Base-by-base conservation (phyloP, 805 yeast genomes). In the Maudiozyma bulderi region DNA sequence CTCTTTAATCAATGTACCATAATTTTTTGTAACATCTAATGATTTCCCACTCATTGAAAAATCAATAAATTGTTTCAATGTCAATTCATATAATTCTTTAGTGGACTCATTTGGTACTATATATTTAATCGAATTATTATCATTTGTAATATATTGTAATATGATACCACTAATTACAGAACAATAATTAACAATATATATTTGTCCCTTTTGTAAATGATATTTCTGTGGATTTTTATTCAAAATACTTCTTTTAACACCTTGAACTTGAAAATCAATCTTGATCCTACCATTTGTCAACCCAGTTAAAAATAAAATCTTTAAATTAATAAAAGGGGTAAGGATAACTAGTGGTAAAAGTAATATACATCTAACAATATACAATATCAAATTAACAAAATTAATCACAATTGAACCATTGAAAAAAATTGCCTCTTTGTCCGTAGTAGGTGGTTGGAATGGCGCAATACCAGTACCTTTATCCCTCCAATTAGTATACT, bases 401-500 rank as follows among this genome's bases (percentile, higher is more conserved):
- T 45, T 46, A 43, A 26, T 41, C 6, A 14, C 10, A 5, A 44
- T 31, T 6, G 14, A 31, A 10, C 13, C 39, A 14, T 37, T 32
- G 15, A 35, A 46, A 13, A 39, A 14, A 13, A 43, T 13, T 11
- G 40, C 26, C 15, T 42, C 50, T 13, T 46, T 54, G 5, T 53
- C 50, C 10, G 47, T 40, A 61, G 40, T 62, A 51, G n/a, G 68
- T 0, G 95, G 95, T 68, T 84, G 71, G 56, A 87, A 88, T 3
- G 96, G 96, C 0, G 95, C 82, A 35, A 89, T 85, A n/a, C 96
- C 96, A 1, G 96, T 89, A 5, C 91, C 93, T 53, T 81, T 85
- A 61, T 88, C 96, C 65, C 96, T 76, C 82, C 86, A 88, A 52
- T 76, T 75, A 29, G 93, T 81, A 68, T 79, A 89, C 67, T 85